Conservation (phyloP, 805 yeast genomes). For the Candida vartiovaarae region DNA sequence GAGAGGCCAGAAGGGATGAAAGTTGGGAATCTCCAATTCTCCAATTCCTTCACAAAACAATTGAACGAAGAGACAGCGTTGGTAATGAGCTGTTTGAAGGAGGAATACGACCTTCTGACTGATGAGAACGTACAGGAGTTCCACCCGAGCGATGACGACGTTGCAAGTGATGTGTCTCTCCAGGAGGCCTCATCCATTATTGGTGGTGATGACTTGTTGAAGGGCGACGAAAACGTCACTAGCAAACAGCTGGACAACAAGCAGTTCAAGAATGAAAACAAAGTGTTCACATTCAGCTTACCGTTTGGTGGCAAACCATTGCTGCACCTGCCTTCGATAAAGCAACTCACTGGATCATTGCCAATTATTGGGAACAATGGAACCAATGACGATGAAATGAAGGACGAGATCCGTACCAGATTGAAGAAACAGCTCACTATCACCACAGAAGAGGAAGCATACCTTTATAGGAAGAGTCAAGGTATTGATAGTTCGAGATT, state of each 20-base stretch:
- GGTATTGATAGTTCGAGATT: constrained; percentile 62
- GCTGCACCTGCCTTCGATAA: constrained; percentile 19
- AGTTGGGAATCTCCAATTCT: too few relatives aligned
- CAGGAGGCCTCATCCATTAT: background rate
- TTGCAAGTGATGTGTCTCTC: background rate
- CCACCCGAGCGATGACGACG: too few relatives aligned
- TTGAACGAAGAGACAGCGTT: too few relatives aligned
- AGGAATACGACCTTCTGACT: too few relatives aligned
- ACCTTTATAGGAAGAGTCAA: constrained; percentile 41
- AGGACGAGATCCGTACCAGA: constrained; percentile 24
- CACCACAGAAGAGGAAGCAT: constrained; percentile 57
- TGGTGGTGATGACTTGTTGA: background rate
- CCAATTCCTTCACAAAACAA: too few relatives aligned
- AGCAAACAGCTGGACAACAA: constrained; percentile 13
- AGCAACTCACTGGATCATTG: constrained; percentile 9
- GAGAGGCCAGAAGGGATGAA: too few relatives aligned
- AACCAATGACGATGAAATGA: constrained; percentile 8
- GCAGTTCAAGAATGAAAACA: constrained; percentile 21
- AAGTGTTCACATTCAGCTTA: constrained; percentile 30
- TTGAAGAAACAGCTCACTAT: constrained; percentile 48
- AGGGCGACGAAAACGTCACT: constrained; percentile 9
- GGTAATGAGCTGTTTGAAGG: too few relatives aligned
- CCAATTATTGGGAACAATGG: constrained; percentile 17
- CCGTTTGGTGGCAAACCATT: constrained; percentile 31
- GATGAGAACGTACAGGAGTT: too few relatives aligned